A percentile compares a stretch with the other conserved stretches of the same genome.
phyloP scores from a whole-genome alignment of 208 protist species.

The Wallacemonas collosoma region DNA sequence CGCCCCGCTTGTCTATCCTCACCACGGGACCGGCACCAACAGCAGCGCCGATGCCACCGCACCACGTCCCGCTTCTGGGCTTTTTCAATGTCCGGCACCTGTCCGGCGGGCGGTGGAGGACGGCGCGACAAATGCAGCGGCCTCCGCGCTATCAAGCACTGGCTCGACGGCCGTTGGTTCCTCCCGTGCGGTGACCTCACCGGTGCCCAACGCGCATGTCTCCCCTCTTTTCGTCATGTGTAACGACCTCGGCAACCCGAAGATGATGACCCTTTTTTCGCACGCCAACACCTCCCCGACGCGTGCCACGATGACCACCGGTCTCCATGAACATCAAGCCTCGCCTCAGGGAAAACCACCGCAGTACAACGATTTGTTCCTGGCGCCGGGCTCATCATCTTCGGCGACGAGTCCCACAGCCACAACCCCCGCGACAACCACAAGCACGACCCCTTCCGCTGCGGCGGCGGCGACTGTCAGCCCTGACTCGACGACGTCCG shows the following conservation, averaged over 20 bases:
- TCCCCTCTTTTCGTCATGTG: background rate
- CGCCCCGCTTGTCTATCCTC: background rate
- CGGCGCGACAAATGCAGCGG: too few species aligned
- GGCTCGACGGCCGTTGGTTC: too few species aligned
- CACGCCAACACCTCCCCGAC: background rate
- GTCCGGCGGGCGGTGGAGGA: too few species aligned
- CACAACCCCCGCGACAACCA: slow-evolving; percentile 5
- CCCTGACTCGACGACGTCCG: background rate
- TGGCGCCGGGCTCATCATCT: background rate
- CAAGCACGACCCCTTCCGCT: background rate
- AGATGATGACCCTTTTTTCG: background rate
- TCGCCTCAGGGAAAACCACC: background rate
- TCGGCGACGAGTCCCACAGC: background rate
- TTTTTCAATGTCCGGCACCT: too few species aligned
- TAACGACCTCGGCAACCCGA: background rate
- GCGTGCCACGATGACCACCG: background rate
- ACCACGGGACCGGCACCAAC: background rate
- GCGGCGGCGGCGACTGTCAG: slow-evolving; percentile 8
- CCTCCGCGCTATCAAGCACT: too few species aligned
- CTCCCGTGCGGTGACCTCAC: background rate
- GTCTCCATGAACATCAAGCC: background rate
- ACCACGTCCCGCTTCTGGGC: too few species aligned
- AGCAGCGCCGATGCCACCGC: background rate
- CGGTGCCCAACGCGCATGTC: too few species aligned
- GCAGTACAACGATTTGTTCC: background rate